Base-by-base conservation (phyloP, 2,329 filamentous ascomycete genomes). In the Neofusicoccum kwambonambiense region DNA sequence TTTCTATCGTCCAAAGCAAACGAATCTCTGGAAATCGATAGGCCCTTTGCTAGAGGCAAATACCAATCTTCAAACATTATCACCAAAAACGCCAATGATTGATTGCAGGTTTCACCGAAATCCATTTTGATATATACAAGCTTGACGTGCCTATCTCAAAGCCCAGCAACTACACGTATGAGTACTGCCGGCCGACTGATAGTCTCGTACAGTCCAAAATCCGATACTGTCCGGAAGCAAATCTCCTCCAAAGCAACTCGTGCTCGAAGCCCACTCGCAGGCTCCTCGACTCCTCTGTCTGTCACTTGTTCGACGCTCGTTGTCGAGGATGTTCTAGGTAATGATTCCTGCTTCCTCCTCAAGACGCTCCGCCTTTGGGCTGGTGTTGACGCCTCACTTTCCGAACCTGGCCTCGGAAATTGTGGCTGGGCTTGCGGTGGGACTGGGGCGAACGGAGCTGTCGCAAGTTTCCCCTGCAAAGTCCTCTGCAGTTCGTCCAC, bases 401-500 rank as follows among this genome's bases (percentile, higher is more conserved):
- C 45, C 17, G 57, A 34, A 5, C 17, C 15, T 35, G 56, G 15
- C 3, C 15, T 17, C 13, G 42, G 27, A 37, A 65, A 67, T 42
- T 70, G 19, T 4, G 63, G 62, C 34, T 64, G 8, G n/a, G 6
- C 3, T n/a, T 47, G 56, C 11, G n/a, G 31, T 2, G 17, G n/a
- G 9, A 27, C n/a, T 3, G 56, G 56, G 8, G 56, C 56, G 50
- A 57, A 54, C 35, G 51, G 61, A 27, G 47, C 47, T 15, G 42
- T 64, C 47, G 34, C 67, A 63, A 81, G 66, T 22, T 66, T 70
- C 19, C 73, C 70, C 42, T 72, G 71, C 61, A 81, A 64, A 50
- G 73, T 68, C 3, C 70, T 66, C 57, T 77, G 74, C 64, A 83
- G 65, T 66, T 82, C 80, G 27, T 72, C 69, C 8, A 82, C 68